Base-by-base conservation (phyloP, 306 rosid species). In the Vigna angularis region DNA sequence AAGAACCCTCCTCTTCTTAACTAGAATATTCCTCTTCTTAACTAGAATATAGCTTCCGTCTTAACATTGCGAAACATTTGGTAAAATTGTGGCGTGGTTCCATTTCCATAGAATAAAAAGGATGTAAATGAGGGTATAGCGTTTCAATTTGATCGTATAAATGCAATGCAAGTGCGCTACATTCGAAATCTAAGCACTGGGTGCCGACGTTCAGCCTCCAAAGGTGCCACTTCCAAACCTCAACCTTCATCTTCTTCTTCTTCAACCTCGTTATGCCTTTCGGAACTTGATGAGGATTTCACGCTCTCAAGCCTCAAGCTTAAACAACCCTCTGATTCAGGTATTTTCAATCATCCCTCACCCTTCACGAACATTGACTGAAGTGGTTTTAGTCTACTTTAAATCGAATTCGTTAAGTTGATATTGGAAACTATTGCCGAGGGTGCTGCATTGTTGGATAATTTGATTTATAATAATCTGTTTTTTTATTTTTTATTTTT, bases 321-420 rank as follows among this genome's bases (percentile, higher is more conserved):
- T 48, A 68, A 86, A 28, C 73, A 20, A 34, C 36, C 70, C 71
- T 82, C 90, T 13, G 69, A 50, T 50, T 85, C 90, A 51, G 98
- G 98, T 90, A 84, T 30, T 7, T 18, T 16, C 22, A 9, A 9
- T 44, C 50, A 45, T 15, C 16, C 50, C 16, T 45, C 16, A 3
- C 6, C 15, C 5, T 45, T 45, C 50, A 11, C 5, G 16, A 45
- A 45, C 15, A 12, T 12, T 45, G 50, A 10, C 10, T 3, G 49
- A 74, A 61, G 67, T 77, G 57, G 72, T 32, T 80, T 61, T 44
- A 72, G 62, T 53, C 80, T 47, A 28, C 36, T 61, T 13, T 22
- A 36, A 79, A 52, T 67, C 4, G 24, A 34, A 34, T 28, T 42
- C 48, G 42, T 56, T 36, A 15, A 15, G 53, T 13, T 53, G 50